Evolutionary conservation across 805 yeast genomes (phyloP).

Genomic region (Yamadazyma tumulicola): DNA sequence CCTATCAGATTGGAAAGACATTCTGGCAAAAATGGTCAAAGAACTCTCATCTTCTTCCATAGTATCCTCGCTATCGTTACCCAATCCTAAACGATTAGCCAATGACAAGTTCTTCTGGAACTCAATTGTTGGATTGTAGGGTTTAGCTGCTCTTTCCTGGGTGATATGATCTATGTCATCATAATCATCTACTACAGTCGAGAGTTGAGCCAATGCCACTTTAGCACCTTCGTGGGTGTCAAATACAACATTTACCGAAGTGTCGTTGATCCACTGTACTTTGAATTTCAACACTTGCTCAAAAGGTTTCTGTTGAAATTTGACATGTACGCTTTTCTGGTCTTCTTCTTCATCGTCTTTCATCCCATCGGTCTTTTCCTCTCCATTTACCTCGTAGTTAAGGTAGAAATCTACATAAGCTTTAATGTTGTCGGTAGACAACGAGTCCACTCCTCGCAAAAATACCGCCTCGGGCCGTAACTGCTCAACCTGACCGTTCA

Average conservation of each 20-base stretch:
- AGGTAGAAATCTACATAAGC: slow-evolving; percentile 47
- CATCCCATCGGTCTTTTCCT: not conserved
- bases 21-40: slow-evolving; percentile 42
- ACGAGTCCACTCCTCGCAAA: slow-evolving; percentile 60
- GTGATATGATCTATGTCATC: slow-evolving; percentile 15
- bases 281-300: slow-evolving; percentile 35
- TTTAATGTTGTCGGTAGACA: slow-evolving; percentile 59
- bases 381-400: slow-evolving; percentile 24
- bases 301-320: slow-evolving; percentile 22
- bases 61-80: slow-evolving; percentile 9
- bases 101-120: slow-evolving; percentile 29
- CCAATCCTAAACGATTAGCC: slow-evolving; percentile 26
- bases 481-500: slow-evolving; percentile 28
- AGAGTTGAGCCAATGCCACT: slow-evolving; percentile 29
- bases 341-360: slow-evolving; percentile 13
- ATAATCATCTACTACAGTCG: slow-evolving; percentile 18
- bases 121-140: slow-evolving; percentile 34
- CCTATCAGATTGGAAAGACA: slow-evolving; percentile 50
- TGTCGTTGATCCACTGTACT: slow-evolving; percentile 67
- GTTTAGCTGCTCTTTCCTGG: slow-evolving; percentile 34
- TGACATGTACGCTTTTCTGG: slow-evolving; percentile 7
- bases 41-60: slow-evolving; percentile 41
- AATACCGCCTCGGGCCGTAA: slow-evolving; percentile 47
- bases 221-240: slow-evolving; percentile 39
- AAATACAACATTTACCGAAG: slow-evolving; percentile 54